Base-by-base conservation (phyloP, 192 early-diverging fungal species). In the Coemansia sp. region DNA sequence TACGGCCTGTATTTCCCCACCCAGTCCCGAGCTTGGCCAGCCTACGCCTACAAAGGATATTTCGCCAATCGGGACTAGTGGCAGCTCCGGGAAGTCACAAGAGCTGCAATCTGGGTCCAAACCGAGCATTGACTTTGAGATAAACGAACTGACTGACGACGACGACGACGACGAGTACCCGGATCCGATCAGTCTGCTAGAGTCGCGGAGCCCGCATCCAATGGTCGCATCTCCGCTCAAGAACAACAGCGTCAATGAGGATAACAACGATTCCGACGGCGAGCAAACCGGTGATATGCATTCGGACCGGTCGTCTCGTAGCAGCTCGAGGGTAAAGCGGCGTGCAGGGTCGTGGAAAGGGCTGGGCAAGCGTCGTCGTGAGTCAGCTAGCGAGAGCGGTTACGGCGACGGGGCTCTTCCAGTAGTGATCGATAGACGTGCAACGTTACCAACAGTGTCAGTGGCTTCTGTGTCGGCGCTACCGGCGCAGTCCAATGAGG, bases 331-430 rank as follows among this genome's bases (percentile, higher is more conserved):
- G 47, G 9, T 35, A 17, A 59, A 41, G 57, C 22, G 57, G 19
- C 21, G 21, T 6, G 39, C 37, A 14, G 23, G 45, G 8, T 15
- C 29, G 2, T 59, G 69, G 62, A 48, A 19, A 14, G 70, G 59
- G 17, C 67, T 69, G 29, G 72, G 77, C 47, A 81, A 81, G 73
- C 78, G 78, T 38, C 66, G 78, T 32, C 73, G 78, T 53, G 55
- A 55, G 10, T 55, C 53, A 27, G 53, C 38, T 64, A 59, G 45
- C 23, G 52, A 32, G 17, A 35, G 62, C 3, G 72, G 48, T 4
- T 75, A 81, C 15, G 73, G 57, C 0, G 59, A 62, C 12, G 50
- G 59, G 9, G 49, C 78, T 5, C 9, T 72, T 32, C 69, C 78
- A n/a, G 57, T 75, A 10, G 43, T 74, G 12, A 25, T 69, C 2